Percentiles rank a stretch among this genome's conserved stretches.
phyloP scores from a whole-genome alignment of 257 asterid genomes.

The Capsicum chinense region DNA sequence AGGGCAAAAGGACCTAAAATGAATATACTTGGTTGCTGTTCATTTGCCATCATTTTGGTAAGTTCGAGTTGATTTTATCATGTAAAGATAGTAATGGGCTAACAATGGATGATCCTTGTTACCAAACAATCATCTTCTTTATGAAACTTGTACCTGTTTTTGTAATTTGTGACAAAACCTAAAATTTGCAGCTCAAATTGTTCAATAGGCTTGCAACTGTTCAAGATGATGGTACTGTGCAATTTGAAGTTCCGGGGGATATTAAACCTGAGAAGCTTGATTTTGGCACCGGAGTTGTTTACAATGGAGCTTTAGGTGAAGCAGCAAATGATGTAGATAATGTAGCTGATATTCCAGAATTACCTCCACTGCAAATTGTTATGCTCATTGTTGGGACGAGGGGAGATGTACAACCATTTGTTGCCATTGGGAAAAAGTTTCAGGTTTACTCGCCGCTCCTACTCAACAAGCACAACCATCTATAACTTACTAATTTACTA shows the following conservation, averaged over 20 bases:
- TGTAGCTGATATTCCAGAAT: constrained; percentile 40
- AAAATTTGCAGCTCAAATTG: constrained; percentile 61
- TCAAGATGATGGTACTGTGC: constrained; percentile 79
- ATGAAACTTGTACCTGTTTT: constrained; percentile 9
- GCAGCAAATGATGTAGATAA: constrained; percentile 42
- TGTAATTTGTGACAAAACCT: constrained; percentile 23
- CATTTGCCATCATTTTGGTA: not conserved
- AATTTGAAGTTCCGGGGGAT: constrained; percentile 72
- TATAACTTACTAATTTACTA: not conserved
- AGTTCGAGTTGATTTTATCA: constrained; percentile 19
- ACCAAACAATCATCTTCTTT: not conserved
- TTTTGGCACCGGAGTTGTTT: constrained; percentile 49
- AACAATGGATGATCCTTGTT: constrained; percentile 1
- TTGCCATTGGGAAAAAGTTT: constrained; percentile 81
- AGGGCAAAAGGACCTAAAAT: not conserved
- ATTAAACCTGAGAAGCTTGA: constrained; percentile 52
- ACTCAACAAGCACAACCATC: not conserved
- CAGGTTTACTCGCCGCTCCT: constrained; percentile 52
- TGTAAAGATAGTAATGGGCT: not conserved
- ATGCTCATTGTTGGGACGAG: constrained; percentile 93
- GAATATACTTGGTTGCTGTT: constrained; percentile 21
- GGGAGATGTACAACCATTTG: constrained; percentile 92
- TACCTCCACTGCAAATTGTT: constrained; percentile 82
- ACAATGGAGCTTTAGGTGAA: constrained; percentile 43
- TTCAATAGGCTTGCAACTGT: constrained; percentile 60